Base-by-base conservation (phyloP, 2,329 filamentous ascomycete genomes). In the Pleomassaria siparia region DNA sequence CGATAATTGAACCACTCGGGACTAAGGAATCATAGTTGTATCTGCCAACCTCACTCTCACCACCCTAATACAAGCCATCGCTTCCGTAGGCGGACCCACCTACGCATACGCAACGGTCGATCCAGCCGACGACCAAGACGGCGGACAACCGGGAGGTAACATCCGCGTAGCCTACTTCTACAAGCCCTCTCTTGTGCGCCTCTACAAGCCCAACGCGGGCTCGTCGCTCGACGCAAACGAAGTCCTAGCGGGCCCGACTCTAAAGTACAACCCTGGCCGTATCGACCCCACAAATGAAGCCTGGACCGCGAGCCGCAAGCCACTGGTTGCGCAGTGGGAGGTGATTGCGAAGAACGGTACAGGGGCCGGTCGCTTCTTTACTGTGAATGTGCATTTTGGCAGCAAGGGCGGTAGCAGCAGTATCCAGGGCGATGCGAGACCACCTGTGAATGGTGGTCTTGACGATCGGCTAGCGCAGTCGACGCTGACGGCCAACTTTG, bases 81-180 rank as follows among this genome's bases (percentile, higher is more conserved):
- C 72, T 36, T 58, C 64, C 2, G 70, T 75, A 9, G 78, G 78
- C 20, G 73, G 80, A 1, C 67, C 75, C 9, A 58, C 66, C 33
- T 89, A 89, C 70, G 70, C 74, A 32, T 88, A 79, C 60, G 73
- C 78, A 22, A 79, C 83, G 53, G 77, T 89, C 46, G 75, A 73
- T 35, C 85, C 86, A 2, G 69, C 78, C 26, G 72, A 87, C 63
- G 75, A 80, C 66, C 58, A 77, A 51, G 84, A 88, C 54, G 86
- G 86, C 48, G 86, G 86, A 26, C 72, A 81, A 51, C 82, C 84
- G 1, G 86, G 86, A 12, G 85, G 85, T 29, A 89, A 89, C 72
- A 89, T 89, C 67, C 85, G 86, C 36, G 74, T 76, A 39, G 85
- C 84, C 0, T 89, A 87, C 70, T 75, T 89, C 10, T 89, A 87